Conservation (phyloP, 225 moss, liverwort and hornwort genomes). For the Bryum argenteum region DNA sequence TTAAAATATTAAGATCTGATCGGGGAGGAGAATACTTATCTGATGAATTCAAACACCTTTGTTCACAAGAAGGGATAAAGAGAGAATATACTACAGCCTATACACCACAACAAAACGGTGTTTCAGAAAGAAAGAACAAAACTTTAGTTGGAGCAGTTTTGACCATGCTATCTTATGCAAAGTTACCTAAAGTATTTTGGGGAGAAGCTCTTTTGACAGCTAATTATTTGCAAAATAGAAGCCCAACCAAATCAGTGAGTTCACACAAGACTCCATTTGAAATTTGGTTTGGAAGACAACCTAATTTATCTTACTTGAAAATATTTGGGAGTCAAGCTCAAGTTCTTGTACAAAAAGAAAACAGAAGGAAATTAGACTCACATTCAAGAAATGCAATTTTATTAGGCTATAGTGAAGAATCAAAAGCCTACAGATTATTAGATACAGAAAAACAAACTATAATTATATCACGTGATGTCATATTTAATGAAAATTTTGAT, state of each 20-base stretch:
- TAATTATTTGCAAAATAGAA: background rate
- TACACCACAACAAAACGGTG: background rate
- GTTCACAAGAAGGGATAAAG: background rate
- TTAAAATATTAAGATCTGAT: background rate
- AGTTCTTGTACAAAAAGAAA: background rate
- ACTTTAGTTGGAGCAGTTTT: background rate
- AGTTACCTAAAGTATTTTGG: slow-evolving; percentile 11
- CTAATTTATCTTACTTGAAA: background rate
- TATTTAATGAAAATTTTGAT: background rate
- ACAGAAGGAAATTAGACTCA: background rate
- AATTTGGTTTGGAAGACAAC: slow-evolving; percentile 1
- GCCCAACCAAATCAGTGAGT: background rate
- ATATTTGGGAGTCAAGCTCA: background rate
- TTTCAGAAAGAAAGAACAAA: background rate
- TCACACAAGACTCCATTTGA: background rate
- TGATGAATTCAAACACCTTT: background rate
- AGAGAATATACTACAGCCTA: background rate
- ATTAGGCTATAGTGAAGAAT: background rate
- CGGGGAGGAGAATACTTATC: background rate
- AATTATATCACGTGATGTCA: background rate
- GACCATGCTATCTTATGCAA: background rate
- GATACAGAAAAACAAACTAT: background rate
- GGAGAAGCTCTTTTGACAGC: background rate
- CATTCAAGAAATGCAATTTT: background rate
- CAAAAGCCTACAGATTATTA: background rate